Percentiles rank a stretch among this genome's conserved stretches.
Evolutionary conservation across 2,329 filamentous ascomycete species (phyloP).

Genomic region (Exophiala lecanii-corni): DNA sequence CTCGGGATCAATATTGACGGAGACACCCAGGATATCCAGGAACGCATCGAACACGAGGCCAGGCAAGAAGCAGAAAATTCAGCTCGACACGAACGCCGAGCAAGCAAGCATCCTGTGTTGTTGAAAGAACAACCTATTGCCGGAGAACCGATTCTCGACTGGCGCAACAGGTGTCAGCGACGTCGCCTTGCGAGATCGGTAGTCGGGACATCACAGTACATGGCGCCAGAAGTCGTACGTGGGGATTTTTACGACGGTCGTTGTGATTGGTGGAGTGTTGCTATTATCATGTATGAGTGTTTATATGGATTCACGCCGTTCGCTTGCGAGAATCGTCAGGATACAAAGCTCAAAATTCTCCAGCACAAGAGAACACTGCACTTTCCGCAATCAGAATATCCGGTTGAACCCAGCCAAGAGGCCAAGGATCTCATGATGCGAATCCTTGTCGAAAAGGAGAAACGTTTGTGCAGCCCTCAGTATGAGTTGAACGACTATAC

Average conservation of each 20-base stretch:
- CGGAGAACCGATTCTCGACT: slow-evolving; percentile 56
- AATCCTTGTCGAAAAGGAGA: slow-evolving; percentile 69
- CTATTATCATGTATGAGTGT: slow-evolving; percentile 91
- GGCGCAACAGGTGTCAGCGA: slow-evolving; percentile 65
- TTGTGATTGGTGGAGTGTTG: slow-evolving; percentile 97
- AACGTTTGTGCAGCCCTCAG: slow-evolving; percentile 68
- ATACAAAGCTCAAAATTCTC: slow-evolving; percentile 82
- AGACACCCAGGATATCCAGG: slow-evolving; percentile 64
- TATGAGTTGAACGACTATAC: slow-evolving; percentile 64
- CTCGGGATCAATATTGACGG: slow-evolving; percentile 70
- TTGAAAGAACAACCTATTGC: slow-evolving; percentile 14
- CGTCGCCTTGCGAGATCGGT: slow-evolving; percentile 75
- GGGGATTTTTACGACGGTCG: slow-evolving; percentile 82
- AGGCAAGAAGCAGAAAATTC: slow-evolving; percentile 28
- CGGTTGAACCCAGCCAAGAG: slow-evolving; percentile 43
- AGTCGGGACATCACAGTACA: slow-evolving; percentile 95
- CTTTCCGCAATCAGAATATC: slow-evolving; percentile 58
- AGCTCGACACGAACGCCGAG: slow-evolving; percentile 5
- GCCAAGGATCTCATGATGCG: slow-evolving; percentile 73
- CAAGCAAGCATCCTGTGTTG: slow-evolving; percentile 2
- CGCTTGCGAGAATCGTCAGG: slow-evolving; percentile 70
- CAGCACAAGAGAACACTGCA: slow-evolving; percentile 65
- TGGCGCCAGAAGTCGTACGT: slow-evolving; percentile 89
- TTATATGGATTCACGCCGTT: slow-evolving; percentile 91
- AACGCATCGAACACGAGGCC: slow-evolving; percentile 41